Evolutionary conservation across 2,329 filamentous ascomycete species (phyloP), one percentile per base, ranked within the genome.

Genomic region (Aureobasidium sp.): DNA sequence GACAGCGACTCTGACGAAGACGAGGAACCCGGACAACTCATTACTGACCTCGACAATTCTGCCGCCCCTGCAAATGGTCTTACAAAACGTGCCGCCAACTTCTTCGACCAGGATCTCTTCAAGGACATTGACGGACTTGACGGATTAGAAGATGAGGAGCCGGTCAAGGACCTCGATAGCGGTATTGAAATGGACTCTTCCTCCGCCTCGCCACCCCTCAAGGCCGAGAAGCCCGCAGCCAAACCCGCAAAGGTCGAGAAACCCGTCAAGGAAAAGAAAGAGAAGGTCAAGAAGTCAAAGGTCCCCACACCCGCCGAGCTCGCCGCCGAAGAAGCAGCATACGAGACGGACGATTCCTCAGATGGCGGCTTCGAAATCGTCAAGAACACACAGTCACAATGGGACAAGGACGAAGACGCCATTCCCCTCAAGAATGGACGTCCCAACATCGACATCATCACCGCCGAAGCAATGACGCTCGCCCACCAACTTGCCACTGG

Each of bases 381-480:
- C 27, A 85, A 83, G 68, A 73, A 72, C 57, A 73, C 74, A 47
- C 79, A 85, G 44, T 77, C 78, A 5, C 78, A 83, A 63, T 91
- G 88, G 88, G 86, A 90, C 37, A 56, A 49, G 50, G 79, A 85
- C 64, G 82, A 86, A 58, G 84, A 83, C 64, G 54, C 63, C 31
- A 63, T 64, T 17, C 81, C 82, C 58, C 81, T 78, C 65, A 58
- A 66, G 4, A 80, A 84, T 61, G 87, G 86, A 62, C 83, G 81
- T 60, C 72, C 75, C 82, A 92, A 97, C 72, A 96, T 99, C 75
- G 91, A 97, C 73, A 97, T 99, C 70, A 96, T 97, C 71, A 99
- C 94, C n/a, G 94, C 91, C 5, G 94, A 99, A 79, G 94, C 95
- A 66, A 99, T 99, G 94, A 95, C 93, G 0, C 82, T 99, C 17